Conservation (phyloP, 164 flowering plant species). For the Piper longum region DNA sequence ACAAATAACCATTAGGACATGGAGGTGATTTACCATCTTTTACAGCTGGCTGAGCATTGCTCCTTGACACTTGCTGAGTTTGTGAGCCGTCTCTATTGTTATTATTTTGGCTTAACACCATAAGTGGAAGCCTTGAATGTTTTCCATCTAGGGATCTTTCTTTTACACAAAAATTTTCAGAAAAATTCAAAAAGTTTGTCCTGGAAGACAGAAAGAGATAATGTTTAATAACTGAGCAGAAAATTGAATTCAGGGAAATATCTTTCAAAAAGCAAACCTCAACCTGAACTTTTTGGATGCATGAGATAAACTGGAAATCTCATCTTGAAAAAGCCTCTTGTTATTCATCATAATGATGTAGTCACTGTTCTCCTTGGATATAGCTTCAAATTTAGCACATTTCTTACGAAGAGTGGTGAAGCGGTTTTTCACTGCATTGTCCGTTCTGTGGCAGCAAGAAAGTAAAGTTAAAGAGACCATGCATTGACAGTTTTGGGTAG, state of each 20-base stretch:
- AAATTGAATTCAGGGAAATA: not conserved
- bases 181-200: slow-evolving; percentile 25
- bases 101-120: slow-evolving; percentile 41
- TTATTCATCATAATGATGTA: slow-evolving; percentile 36
- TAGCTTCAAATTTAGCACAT: slow-evolving; percentile 68
- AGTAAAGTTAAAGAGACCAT: not conserved
- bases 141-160: slow-evolving; percentile 22
- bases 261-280: not conserved
- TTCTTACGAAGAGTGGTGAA: slow-evolving; percentile 89
- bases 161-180: slow-evolving; percentile 19
- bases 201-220: slow-evolving; percentile 10
- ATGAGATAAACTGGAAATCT: slow-evolving; percentile 11
- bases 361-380: slow-evolving; percentile 57
- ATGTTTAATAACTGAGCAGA: not conserved
- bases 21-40: slow-evolving; percentile 32
- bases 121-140: slow-evolving; percentile 50
- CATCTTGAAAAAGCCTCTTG: slow-evolving; percentile 42
- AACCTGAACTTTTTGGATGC: slow-evolving; percentile 67
- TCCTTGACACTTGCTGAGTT: slow-evolving; percentile 15
- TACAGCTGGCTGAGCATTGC: slow-evolving; percentile 15
- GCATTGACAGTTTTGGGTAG: no score
- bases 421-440: slow-evolving; percentile 96
- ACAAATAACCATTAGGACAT: not conserved
- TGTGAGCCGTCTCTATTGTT: slow-evolving; percentile 15
- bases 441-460: slow-evolving; percentile 47